Conservation (phyloP, 768 basidiomycete species). For the Clavulina sp. region DNA sequence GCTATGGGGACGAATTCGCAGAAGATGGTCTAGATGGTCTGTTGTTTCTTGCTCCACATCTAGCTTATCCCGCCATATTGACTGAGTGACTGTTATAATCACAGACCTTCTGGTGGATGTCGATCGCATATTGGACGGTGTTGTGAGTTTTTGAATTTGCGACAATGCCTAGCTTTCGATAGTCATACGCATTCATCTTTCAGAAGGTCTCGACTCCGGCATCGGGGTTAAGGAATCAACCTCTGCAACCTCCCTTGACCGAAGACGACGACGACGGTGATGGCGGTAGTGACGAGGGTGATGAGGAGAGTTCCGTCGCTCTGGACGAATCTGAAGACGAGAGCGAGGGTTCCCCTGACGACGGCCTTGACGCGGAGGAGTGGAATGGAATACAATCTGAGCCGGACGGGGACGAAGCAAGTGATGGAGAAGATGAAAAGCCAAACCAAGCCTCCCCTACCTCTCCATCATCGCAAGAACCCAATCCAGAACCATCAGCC, state of each 20-base stretch:
- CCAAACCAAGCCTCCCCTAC: no score
- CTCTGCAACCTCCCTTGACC: background rate
- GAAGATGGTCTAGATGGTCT: slow-evolving; percentile 77
- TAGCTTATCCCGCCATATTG: background rate
- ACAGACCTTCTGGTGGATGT: slow-evolving; percentile 3
- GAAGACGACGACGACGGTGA: slow-evolving; percentile 12
- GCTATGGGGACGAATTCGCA: slow-evolving; percentile 25
- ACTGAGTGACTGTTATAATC: background rate
- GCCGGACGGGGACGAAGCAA: no score
- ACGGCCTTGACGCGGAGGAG: slow-evolving; percentile 4
- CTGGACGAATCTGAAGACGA: no score
- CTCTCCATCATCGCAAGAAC: no score
- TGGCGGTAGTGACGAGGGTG: slow-evolving; percentile 17
- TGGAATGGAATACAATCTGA: no score
- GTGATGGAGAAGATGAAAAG: no score
- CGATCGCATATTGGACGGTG: background rate
- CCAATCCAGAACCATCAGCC: no score
- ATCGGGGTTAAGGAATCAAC: background rate
- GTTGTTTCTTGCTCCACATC: slow-evolving; percentile 7
- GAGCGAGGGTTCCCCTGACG: slow-evolving; percentile 2
- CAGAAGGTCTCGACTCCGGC: no score
- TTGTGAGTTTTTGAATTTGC: background rate
- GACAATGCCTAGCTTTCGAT: background rate
- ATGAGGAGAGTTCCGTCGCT: no score
- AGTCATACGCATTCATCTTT: background rate